Conservation (phyloP, 2,329 filamentous ascomycete species). For the Pseudohalonectria lignicola region DNA sequence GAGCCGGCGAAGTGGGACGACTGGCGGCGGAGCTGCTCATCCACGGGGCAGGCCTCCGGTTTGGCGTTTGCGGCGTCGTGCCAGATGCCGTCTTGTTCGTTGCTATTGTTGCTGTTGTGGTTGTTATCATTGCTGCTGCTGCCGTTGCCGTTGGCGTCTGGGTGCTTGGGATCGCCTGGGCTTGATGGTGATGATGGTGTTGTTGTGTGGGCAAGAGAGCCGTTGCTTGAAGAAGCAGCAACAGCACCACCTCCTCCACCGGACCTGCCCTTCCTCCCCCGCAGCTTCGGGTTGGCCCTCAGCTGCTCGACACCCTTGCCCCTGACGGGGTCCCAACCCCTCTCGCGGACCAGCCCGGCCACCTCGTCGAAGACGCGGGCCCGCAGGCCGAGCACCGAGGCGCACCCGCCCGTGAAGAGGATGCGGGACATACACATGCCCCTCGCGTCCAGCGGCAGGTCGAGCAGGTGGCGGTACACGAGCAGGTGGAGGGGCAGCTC, state of each 20-base stretch:
- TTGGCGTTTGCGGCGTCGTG: conserved; percentile 29
- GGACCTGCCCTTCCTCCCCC: conserved; percentile 11
- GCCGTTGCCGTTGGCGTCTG: conserved; percentile 13
- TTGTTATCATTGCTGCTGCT: conserved; percentile 11
- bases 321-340: conserved; percentile 68
- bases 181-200: too few relatives aligned
- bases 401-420: conserved; percentile 72
- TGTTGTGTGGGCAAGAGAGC: too few relatives aligned
- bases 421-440: conserved; percentile 82
- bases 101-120: not conserved
- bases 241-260: conserved; percentile 9
- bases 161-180: conserved; percentile 2
- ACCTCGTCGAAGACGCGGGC: conserved; percentile 68
- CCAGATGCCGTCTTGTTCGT: conserved; percentile 16
- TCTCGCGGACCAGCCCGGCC: conserved; percentile 48
- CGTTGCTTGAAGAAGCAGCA: not conserved
- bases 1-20: not conserved
- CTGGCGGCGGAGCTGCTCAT: conserved; percentile 40
- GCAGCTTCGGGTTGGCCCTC: conserved; percentile 31
- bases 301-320: conserved; percentile 55
- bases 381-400: conserved; percentile 69
- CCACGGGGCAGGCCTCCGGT: conserved; percentile 45
- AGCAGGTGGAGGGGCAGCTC: conserved; percentile 70
- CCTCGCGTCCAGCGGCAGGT: conserved; percentile 71
- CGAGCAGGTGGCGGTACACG: conserved; percentile 64